Evolutionary conservation across 2,329 filamentous ascomycete species (phyloP).

Genomic region (Arachnomyces sp.): DNA sequence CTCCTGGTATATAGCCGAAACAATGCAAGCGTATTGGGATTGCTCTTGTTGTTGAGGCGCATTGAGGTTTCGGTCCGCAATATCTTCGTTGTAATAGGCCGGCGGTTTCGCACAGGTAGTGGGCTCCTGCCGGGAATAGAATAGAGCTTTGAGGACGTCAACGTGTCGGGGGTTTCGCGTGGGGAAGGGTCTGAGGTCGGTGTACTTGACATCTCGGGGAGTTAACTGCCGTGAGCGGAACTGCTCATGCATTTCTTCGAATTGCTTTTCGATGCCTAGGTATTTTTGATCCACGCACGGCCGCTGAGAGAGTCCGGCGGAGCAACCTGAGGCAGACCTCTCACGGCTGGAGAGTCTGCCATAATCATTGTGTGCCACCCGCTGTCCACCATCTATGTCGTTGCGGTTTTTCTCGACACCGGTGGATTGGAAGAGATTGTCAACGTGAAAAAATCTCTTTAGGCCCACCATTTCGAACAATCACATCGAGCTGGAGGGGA

Average conservation of each 20-base stretch:
- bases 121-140: constrained; percentile 25
- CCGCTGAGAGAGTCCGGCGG: constrained; percentile 9
- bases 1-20: constrained; percentile 33
- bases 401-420: constrained; percentile 1
- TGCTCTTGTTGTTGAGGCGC: constrained; percentile 16
- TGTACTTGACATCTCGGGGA: constrained; percentile 19
- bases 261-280: constrained; percentile 32
- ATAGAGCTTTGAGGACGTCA: constrained; percentile 34
- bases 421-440: constrained; percentile 8
- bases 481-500: too few species aligned
- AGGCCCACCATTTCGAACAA: constrained; percentile 8
- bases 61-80: constrained; percentile 37
- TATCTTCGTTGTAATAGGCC: constrained; percentile 35
- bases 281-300: constrained; percentile 25
- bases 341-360: constrained; percentile 3
- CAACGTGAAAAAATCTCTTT: constrained; percentile 10
- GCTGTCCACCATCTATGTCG: background rate
- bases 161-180: constrained; percentile 27
- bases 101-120: constrained; percentile 23
- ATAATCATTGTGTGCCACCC: background rate
- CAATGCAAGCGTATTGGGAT: constrained; percentile 22
- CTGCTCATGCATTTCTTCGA: constrained; percentile 31
- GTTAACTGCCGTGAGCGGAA: constrained; percentile 24
- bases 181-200: constrained; percentile 8
- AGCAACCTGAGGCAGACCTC: background rate